A percentile compares a stretch with the other conserved stretches of the same genome.
Evolutionary conservation across 2,329 filamentous ascomycete genomes (phyloP).

Genomic region (Phialophora macrospora): DNA sequence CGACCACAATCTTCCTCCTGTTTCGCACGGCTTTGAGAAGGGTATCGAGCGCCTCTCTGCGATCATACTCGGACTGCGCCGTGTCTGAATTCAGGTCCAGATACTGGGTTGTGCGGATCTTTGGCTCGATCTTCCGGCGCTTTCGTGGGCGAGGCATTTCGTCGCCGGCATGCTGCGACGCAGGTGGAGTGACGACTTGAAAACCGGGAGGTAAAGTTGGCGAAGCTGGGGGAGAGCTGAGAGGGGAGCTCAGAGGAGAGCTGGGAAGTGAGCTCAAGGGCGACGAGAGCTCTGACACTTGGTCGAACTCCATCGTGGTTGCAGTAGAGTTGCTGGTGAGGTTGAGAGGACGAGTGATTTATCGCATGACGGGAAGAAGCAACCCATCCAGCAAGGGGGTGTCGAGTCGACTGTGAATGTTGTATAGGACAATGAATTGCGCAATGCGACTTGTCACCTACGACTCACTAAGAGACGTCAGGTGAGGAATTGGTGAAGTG

Average conservation of each 20-base stretch:
- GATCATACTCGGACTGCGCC: constrained; percentile 49
- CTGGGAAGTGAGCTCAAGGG: constrained; percentile 44
- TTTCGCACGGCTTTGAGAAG: constrained; percentile 77
- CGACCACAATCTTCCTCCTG: constrained; percentile 95
- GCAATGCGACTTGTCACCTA: background rate
- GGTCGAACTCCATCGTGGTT: constrained; percentile 33
- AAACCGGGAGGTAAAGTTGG: constrained; percentile 46
- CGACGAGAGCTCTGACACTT: constrained; percentile 34
- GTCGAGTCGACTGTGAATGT: background rate
- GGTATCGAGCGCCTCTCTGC: constrained; percentile 68
- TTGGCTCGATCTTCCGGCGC: constrained; percentile 67
- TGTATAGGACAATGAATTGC: background rate
- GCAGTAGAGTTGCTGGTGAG: constrained; percentile 14
- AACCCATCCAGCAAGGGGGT: background rate
- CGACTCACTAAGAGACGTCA: background rate
- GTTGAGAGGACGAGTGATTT: constrained; percentile 20
- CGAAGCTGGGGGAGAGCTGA: constrained; percentile 51
- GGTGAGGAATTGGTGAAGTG: background rate
- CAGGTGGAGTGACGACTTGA: constrained; percentile 50
- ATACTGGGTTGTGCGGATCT: constrained; percentile 78
- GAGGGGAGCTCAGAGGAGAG: constrained; percentile 49
- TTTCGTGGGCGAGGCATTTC: constrained; percentile 77
- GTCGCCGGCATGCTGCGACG: constrained; percentile 56
- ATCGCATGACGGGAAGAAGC: constrained; percentile 33
- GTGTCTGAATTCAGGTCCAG: constrained; percentile 66